Conservation (phyloP, 2,329 filamentous ascomycete species). For the Macrophomina phaseolina region DNA sequence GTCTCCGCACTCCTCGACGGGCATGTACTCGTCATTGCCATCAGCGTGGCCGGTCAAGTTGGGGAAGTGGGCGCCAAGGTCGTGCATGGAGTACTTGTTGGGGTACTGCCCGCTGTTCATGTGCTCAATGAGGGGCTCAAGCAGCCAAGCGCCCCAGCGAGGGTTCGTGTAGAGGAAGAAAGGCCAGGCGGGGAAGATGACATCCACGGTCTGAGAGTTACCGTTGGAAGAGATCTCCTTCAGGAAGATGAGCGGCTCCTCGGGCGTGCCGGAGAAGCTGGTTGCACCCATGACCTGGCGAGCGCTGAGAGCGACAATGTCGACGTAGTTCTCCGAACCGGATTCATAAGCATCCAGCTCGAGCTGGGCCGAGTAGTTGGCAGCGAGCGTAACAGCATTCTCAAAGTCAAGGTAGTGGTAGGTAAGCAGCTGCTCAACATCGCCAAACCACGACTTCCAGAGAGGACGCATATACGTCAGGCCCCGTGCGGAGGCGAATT, state of each 20-base stretch:
- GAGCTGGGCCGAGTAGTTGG: constrained; percentile 75
- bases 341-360: constrained; percentile 74
- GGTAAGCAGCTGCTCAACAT: constrained; percentile 66
- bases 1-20: constrained; percentile 78
- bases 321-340: constrained; percentile 75
- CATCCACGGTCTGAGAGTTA: constrained; percentile 84
- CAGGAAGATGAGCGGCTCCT: constrained; percentile 76
- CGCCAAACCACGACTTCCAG: constrained; percentile 77
- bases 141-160: constrained; percentile 76
- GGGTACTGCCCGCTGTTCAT: constrained; percentile 84
- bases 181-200: constrained; percentile 84
- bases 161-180: constrained; percentile 89
- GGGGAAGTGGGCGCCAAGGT: constrained; percentile 74
- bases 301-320: constrained; percentile 78
- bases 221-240: constrained; percentile 88
- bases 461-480: constrained; percentile 78
- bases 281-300: constrained; percentile 82
- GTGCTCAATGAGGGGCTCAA: constrained; percentile 82
- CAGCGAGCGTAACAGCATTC: constrained; percentile 66
- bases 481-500: constrained; percentile 77
- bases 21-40: constrained; percentile 76
- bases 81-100: constrained; percentile 80
- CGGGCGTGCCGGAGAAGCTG: constrained; percentile 72
- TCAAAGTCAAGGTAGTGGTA: constrained; percentile 80
- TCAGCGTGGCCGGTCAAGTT: constrained; percentile 77